Percentiles rank a stretch among this genome's conserved stretches.
phyloP scores from a whole-genome alignment of 805 yeast species.

The Myxozyma sirexii region DNA sequence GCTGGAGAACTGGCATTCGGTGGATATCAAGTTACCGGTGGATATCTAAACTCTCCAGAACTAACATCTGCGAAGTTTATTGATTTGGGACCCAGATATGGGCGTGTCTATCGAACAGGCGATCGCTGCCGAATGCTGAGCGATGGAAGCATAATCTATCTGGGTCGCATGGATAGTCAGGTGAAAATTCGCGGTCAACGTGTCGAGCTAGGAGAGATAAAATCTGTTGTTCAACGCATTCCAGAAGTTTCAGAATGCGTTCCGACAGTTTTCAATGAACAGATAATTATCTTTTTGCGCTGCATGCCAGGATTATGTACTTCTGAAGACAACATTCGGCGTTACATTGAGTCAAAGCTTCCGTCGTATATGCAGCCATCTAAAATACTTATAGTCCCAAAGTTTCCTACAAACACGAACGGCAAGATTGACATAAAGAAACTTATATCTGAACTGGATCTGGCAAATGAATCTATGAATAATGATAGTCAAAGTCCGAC shows the following conservation, averaged over 20 bases:
- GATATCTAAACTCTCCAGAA: conserved; percentile 35
- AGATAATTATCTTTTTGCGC: conserved; percentile 8
- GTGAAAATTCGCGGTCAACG: conserved; percentile 41
- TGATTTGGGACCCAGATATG: conserved; percentile 10
- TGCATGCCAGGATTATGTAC: not conserved
- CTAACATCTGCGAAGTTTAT: conserved; percentile 33
- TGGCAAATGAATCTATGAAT: no score
- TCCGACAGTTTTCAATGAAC: conserved; percentile 11
- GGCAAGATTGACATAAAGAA: conserved; percentile 29
- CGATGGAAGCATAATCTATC: conserved; percentile 36
- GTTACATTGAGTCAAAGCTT: not conserved
- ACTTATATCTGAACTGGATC: not conserved
- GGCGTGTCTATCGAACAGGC: conserved; percentile 33
- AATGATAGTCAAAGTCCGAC: no score
- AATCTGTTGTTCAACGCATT: conserved; percentile 4
- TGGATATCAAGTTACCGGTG: conserved; percentile 39
- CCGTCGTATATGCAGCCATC: conserved; percentile 37
- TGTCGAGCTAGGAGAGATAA: conserved; percentile 40
- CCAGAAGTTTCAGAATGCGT: conserved; percentile 24
- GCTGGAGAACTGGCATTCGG: conserved; percentile 39
- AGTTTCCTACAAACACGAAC: conserved; percentile 31
- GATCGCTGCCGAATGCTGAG: conserved; percentile 37
- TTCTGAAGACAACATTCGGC: conserved; percentile 1
- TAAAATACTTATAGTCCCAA: conserved; percentile 6
- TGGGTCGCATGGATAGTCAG: conserved; percentile 39